Evolutionary conservation across 176 grass and related monocot species (phyloP), one percentile per base, ranked within the genome.

Genomic region (Lolium perenne): DNA sequence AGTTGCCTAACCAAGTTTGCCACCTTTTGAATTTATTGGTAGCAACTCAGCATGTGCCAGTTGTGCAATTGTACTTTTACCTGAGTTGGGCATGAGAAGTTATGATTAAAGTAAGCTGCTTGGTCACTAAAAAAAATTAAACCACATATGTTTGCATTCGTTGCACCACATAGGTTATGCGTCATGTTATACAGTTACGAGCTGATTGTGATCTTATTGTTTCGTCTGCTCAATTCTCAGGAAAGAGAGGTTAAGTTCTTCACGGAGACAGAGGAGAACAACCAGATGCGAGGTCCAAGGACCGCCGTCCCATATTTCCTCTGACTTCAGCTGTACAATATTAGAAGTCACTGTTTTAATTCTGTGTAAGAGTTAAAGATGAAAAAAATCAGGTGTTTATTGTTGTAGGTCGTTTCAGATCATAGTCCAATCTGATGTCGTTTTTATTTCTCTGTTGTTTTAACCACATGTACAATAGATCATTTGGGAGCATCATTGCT

Each of bases 211-310:
- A 77, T 80, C 3, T n/a, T 25, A 53, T 64, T 2, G 21, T 40
- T 47, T 7, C 20, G 12, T 80, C 84, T 79, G 5, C 35, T 38
- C 17, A 76, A 41, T 86, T 80, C 7, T 25, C 88, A 98, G 95
- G 95, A 98, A 80, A 90, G 91, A 66, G 95, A 98, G 17, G 95
- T 98, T 43, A 95, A 98, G 80, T 98, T 98, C 88, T 98, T 98
- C 78, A 98, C 95, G 1, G 95, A 98, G 89, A 98, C 95, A 13
- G 95, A 98, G 82, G 95, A 98, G 89, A 98, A 98, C 83, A 98
- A 98, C 66, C 95, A 98, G 90, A 98, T 98, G 95, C 88, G 95
- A 49, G 95, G 95, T n/a, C 95, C 95, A 45, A 89, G 95, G 66
- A 93, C 95, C 1, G 91, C 90, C 11, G 95, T 98, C 74, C 95